Evolutionary conservation across 2,329 filamentous ascomycete species (phyloP).

Genomic region (Xylaria sp.): DNA sequence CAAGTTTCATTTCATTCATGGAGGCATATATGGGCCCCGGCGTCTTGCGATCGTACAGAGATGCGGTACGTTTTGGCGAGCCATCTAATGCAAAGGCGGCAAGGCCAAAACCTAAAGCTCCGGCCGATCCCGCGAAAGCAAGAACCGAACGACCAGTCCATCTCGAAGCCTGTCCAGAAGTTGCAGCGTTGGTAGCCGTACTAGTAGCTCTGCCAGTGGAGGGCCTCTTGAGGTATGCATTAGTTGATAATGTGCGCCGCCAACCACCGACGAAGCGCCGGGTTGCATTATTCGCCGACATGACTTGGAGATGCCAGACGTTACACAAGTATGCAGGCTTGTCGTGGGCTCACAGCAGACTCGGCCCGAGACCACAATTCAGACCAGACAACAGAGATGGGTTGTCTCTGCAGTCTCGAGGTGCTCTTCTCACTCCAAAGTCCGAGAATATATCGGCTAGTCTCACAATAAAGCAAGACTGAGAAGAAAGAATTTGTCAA

Average conservation of each 20-base stretch:
- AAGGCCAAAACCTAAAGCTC: conserved; percentile 49
- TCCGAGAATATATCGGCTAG: neutral
- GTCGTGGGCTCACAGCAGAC: neutral
- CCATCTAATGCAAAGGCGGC: conserved; percentile 44
- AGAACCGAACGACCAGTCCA: conserved; percentile 50
- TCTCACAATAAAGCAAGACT: conserved; percentile 4
- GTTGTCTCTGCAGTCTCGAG: neutral
- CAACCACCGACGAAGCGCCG: conserved; percentile 33
- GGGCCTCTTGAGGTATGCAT: conserved; percentile 26
- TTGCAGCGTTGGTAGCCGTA: conserved; percentile 3
- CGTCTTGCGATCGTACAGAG: conserved; percentile 47
- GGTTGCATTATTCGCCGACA: conserved; percentile 32
- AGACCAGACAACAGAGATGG: neutral
- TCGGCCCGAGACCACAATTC: neutral
- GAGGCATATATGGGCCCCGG: conserved; percentile 58
- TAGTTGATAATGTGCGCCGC: conserved; percentile 29
- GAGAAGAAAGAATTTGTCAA: neutral
- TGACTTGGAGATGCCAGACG: conserved; percentile 13
- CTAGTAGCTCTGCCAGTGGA: conserved; percentile 8
- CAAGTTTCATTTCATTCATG: conserved; percentile 62
- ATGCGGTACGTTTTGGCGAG: conserved; percentile 41
- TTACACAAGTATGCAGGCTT: conserved; percentile 24
- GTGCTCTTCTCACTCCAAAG: neutral
- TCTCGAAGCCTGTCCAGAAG: conserved; percentile 32
- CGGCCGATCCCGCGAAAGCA: conserved; percentile 47